Evolutionary conservation across 2,329 filamentous ascomycete genomes (phyloP), one percentile per base, ranked within the genome.

Genomic region (Exutisphaerella laricina): DNA sequence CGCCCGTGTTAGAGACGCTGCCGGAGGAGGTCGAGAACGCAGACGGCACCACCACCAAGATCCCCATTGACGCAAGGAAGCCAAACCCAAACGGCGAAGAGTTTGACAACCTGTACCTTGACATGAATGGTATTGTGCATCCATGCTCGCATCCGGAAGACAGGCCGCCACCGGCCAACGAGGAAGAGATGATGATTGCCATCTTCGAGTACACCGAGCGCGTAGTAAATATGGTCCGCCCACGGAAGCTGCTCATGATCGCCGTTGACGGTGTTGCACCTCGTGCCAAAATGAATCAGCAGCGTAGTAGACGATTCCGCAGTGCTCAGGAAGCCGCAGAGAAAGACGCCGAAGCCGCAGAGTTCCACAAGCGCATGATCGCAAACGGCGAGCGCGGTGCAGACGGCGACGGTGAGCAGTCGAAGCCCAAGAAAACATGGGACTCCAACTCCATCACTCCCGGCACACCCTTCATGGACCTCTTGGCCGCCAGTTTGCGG

Each of bases 121-220:
- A 98, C 61, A 97, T 98, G 90, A 98, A 98, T 67, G 94, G 92
- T 64, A 98, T 98, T 55, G 92, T 98, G 26, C 92, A 98, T 72
- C 94, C 94, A 22, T 98, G 92, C 70, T 95, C 90, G 34, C 92
- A 98, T 69, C 92, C 92, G 1, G 92, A 98, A 66, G 90, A 97
- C 60, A 80, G 81, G 50, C 88, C 92, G 2, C 80, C 92, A 3
- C 92, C 92, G 8, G 85, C 84, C 60, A 90, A 92, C 48, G 92
- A 98, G 70, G 88, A 94, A 65, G 92, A 97, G 70, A 98, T 98
- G 92, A 98, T 98, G 92, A 66, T 96, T 58, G 94, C 94, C 62
- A 82, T 98, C 49, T 98, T 98, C 74, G 87, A 84, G 62, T 98
- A 98, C 68, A 98, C 92, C n/a, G 89, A 98, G 63, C 84, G 92